A percentile compares a stretch with the other conserved stretches of the same genome.
Conservation (phyloP, 2,329 filamentous ascomycete genomes). For the Fusarium kyushuense region DNA sequence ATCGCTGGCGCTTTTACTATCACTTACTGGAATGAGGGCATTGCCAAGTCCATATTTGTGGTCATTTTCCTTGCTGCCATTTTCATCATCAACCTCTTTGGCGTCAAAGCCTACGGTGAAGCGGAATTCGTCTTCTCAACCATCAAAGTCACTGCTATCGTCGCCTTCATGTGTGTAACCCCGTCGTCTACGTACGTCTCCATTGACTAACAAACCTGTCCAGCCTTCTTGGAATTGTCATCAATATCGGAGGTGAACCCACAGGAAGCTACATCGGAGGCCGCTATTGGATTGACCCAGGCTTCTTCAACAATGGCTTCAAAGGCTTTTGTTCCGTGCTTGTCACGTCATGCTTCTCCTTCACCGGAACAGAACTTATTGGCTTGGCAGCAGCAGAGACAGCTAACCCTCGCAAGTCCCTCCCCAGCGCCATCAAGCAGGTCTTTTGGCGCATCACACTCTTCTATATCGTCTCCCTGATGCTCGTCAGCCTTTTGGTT, state of each 20-base stretch:
- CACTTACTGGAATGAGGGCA: conserved; percentile 76
- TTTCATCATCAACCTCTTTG: conserved; percentile 85
- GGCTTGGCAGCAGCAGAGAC: conserved; percentile 82
- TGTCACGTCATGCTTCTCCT: conserved; percentile 80
- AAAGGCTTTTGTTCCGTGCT: conserved; percentile 82
- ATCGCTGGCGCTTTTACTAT: conserved; percentile 88
- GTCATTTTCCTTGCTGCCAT: conserved; percentile 83
- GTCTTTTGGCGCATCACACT: conserved; percentile 94
- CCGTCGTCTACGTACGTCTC: neutral
- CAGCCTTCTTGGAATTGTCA: conserved; percentile 83
- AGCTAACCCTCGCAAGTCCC: conserved; percentile 80
- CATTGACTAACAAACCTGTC: neutral
- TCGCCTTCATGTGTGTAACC: conserved; percentile 83
- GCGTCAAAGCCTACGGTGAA: conserved; percentile 91
- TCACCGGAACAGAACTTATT: conserved; percentile 80
- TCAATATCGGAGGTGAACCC: conserved; percentile 83
- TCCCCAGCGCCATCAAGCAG: conserved; percentile 92
- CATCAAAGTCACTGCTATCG: conserved; percentile 85
- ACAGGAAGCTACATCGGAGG: conserved; percentile 82
- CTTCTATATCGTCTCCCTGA: conserved; percentile 88
- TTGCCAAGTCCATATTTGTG: conserved; percentile 81
- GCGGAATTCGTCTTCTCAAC: conserved; percentile 90
- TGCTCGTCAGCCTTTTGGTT: conserved; percentile 84
- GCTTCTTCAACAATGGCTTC: conserved; percentile 84
- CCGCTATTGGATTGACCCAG: conserved; percentile 80